These are phyloP conservation scores for Amanita muscaria DNA, from an alignment of 768 basidiomycete species.

Conservation along the genomic window DNA sequence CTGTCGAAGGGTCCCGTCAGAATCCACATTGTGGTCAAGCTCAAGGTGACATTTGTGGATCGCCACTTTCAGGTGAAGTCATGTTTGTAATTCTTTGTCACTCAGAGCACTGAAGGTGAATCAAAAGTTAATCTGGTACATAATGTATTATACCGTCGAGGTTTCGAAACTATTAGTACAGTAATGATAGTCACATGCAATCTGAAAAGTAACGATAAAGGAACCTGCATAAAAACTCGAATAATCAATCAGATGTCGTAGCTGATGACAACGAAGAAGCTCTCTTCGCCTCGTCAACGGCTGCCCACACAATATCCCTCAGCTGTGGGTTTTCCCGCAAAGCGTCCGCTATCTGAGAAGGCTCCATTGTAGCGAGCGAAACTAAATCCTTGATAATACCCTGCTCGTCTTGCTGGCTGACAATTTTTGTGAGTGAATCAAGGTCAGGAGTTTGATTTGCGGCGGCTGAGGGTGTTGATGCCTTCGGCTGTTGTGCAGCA, in stretches of 20 bases:
- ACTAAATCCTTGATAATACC: constrained; percentile 5
- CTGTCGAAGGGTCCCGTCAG: constrained; percentile 48
- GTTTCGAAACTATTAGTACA: too few relatives aligned
- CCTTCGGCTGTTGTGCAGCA: neutral
- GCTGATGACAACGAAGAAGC: neutral
- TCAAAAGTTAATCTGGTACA: too few relatives aligned
- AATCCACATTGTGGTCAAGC: constrained; percentile 46
- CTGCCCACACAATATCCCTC: constrained; percentile 27
- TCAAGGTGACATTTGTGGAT: too few relatives aligned
- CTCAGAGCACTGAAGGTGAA: too few relatives aligned
- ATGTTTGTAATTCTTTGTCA: too few relatives aligned
- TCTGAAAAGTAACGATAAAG: too few relatives aligned
- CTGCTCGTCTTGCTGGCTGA: constrained; percentile 1
- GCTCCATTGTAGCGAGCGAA: constrained; percentile 24
- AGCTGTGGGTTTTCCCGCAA: constrained; percentile 31
- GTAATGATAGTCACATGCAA: too few relatives aligned
- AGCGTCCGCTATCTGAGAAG: constrained; percentile 29
- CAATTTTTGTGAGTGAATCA: neutral
- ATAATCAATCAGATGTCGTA: constrained; percentile 1
- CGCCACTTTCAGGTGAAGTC: too few relatives aligned
- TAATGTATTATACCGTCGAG: too few relatives aligned
- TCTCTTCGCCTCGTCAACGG: constrained; percentile 20
- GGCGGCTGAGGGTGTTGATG: neutral
- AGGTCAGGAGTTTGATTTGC: neutral
- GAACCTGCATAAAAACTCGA: neutral